A percentile compares a stretch with the other conserved stretches of the same genome.
These are phyloP conservation scores for Pichia sp. DNA, from an alignment of 1,139 yeast species.

Conservation along the genomic window DNA sequence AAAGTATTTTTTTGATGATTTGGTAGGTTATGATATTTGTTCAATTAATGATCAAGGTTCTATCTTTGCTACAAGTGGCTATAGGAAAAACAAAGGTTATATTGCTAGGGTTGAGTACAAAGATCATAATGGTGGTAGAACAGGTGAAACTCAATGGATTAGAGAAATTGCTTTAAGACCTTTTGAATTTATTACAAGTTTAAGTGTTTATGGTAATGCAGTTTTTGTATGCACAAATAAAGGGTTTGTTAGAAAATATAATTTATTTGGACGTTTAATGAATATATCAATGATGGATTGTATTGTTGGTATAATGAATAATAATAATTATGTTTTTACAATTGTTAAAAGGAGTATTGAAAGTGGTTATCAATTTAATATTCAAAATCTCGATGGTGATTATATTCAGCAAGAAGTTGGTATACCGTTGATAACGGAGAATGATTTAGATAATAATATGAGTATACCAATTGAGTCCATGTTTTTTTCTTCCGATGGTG, in stretches of 20 bases:
- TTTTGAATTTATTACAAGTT: slow-evolving; percentile 39
- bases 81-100: slow-evolving; percentile 13
- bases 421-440: slow-evolving; percentile 28
- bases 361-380: slow-evolving; percentile 30
- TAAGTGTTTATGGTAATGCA: slow-evolving; percentile 34
- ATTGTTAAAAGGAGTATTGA: slow-evolving; percentile 34
- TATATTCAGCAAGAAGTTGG: slow-evolving; percentile 34
- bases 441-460: slow-evolving; percentile 22
- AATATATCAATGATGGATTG: slow-evolving; percentile 48
- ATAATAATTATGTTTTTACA: slow-evolving; percentile 40
- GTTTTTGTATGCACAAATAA: slow-evolving; percentile 46
- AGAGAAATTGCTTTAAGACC: slow-evolving; percentile 32
- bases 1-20: slow-evolving; percentile 83
- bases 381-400: slow-evolving; percentile 34
- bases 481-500: slow-evolving; percentile 78
- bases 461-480: slow-evolving; percentile 48
- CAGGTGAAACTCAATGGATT: slow-evolving; percentile 36
- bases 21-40: slow-evolving; percentile 65
- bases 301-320: slow-evolving; percentile 50
- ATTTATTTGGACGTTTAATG: slow-evolving; percentile 50
- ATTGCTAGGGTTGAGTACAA: slow-evolving; percentile 35
- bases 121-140: slow-evolving; percentile 33
- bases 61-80: slow-evolving; percentile 49
- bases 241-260: slow-evolving; percentile 52
- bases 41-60: slow-evolving; percentile 63